phyloP scores from a whole-genome alignment of 164 flowering plant genomes.

The Vitis riparia region DNA sequence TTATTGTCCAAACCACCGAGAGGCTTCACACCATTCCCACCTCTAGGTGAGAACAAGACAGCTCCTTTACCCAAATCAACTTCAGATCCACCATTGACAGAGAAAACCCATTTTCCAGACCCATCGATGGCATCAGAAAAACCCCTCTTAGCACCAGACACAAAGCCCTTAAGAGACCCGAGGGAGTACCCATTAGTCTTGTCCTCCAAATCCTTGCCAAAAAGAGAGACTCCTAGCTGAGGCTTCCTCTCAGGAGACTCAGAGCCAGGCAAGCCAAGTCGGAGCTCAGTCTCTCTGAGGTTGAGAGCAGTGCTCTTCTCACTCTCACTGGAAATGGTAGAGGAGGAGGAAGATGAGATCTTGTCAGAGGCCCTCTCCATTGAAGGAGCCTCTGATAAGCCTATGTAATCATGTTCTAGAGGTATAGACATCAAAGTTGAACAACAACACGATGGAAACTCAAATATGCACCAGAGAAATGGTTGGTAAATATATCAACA shows the following conservation, averaged over 20 bases:
- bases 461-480: background rate
- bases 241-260: constrained; percentile 26
- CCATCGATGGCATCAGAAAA: constrained; percentile 38
- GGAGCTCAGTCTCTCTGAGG: constrained; percentile 37
- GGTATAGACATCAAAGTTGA: constrained; percentile 27
- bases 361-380: constrained; percentile 32
- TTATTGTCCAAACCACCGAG: constrained; percentile 8
- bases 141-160: constrained; percentile 35
- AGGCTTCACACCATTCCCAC: constrained; percentile 11
- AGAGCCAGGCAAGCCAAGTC: constrained; percentile 43
- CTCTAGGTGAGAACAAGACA: constrained; percentile 23
- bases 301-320: constrained; percentile 16
- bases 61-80: constrained; percentile 23
- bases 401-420: constrained; percentile 43
- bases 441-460: background rate
- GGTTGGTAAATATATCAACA: background rate
- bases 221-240: constrained; percentile 23
- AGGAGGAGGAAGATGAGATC: constrained; percentile 21
- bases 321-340: constrained; percentile 11
- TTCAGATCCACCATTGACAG: constrained; percentile 30
- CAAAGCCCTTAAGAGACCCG: constrained; percentile 15
- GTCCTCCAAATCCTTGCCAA: constrained; percentile 24
- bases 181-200: constrained; percentile 19
- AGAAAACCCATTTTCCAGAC: constrained; percentile 28
- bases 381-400: constrained; percentile 31